A percentile compares a stretch with the other conserved stretches of the same genome.
Evolutionary conservation across 2,329 filamentous ascomycete species (phyloP).

Genomic region (Pseudogymnoascus sp.): DNA sequence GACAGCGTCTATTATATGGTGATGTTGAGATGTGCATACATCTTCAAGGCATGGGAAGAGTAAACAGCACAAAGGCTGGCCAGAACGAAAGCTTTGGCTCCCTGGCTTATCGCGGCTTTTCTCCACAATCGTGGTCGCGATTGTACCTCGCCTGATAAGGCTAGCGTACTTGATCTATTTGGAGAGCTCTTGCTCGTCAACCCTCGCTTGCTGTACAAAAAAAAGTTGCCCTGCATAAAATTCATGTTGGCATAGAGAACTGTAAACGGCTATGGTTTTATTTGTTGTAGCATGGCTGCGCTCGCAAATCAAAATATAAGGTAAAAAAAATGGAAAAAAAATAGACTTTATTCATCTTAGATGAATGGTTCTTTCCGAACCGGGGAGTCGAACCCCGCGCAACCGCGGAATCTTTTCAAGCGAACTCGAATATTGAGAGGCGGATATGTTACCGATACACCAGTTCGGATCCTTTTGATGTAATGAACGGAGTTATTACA

Average conservation of each 20-base stretch:
- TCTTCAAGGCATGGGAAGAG: background rate
- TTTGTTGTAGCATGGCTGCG: background rate
- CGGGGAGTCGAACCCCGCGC: conserved; percentile 21
- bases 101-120: conserved; percentile 5
- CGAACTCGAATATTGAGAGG: conserved; percentile 14
- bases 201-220: background rate
- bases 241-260: background rate
- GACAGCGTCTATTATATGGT: background rate
- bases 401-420: conserved; percentile 14
- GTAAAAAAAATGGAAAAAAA: conserved; percentile 11
- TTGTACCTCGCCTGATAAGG: conserved; percentile 8
- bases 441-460: conserved; percentile 21
- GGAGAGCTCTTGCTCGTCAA: background rate
- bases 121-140: conserved; percentile 9
- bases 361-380: conserved; percentile 14
- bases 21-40: background rate
- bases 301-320: background rate
- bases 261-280: background rate
- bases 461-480: conserved; percentile 11
- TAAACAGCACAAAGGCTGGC: background rate
- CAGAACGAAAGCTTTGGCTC: conserved; percentile 2
- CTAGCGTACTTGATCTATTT: background rate
- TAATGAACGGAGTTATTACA: background rate
- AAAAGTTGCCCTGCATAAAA: background rate
- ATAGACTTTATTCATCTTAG: background rate